Conservation (phyloP, 805 yeast species). For the Kluyveromyces aestuarii region DNA sequence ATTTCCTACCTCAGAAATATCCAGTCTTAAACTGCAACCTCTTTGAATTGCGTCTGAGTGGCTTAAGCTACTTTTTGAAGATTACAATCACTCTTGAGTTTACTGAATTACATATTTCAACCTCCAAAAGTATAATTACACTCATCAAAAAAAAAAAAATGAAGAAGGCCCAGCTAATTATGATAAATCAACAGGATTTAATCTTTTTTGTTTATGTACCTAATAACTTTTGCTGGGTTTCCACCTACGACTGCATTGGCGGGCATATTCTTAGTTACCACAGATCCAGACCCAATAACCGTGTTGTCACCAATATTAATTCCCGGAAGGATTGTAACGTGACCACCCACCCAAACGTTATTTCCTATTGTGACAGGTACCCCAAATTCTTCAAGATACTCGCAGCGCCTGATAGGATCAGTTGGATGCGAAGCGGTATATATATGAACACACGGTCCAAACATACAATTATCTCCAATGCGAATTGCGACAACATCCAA, state of each 20-base stretch:
- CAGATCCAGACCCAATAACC: conserved; percentile 61
- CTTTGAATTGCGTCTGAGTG: no score
- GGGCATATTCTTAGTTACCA: conserved; percentile 51
- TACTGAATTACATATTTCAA: no score
- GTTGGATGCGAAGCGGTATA: conserved; percentile 59
- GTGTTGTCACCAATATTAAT: conserved; percentile 54
- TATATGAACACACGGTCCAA: conserved; percentile 56
- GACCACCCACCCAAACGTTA: conserved; percentile 61
- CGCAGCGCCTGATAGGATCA: conserved; percentile 36
- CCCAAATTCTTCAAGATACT: conserved; percentile 39
- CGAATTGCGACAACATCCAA: conserved; percentile 53
- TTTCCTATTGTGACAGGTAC: conserved; percentile 50
- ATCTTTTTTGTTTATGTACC: conserved; percentile 6
- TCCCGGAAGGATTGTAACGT: conserved; percentile 50
- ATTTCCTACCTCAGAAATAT: no score
- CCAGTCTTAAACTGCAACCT: no score
- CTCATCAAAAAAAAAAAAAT: neutral
- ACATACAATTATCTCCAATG: conserved; percentile 49
- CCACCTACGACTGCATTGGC: conserved; percentile 52
- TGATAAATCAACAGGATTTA: neutral
- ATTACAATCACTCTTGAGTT: no score
- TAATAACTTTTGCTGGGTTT: conserved; percentile 45
- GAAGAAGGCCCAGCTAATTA: neutral
- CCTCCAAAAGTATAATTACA: no score
- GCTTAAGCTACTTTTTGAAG: no score